Percentiles rank a stretch among this genome's conserved stretches.
Conservation (phyloP, 2,329 filamentous ascomycete species). For the Calonectria pseudoturangicola region DNA sequence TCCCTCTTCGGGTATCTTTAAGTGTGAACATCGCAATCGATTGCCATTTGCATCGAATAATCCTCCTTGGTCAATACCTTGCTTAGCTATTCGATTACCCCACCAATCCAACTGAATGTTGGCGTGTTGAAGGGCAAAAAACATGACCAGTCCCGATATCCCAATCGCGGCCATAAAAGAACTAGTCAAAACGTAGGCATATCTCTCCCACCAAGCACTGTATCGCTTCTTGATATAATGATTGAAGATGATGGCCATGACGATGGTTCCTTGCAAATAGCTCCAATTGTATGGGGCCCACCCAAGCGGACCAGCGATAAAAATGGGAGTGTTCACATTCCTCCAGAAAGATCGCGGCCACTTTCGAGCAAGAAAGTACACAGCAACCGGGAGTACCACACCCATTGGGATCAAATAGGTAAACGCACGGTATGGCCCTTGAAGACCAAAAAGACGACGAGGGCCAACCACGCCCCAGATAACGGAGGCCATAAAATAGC, state of each 20-base stretch:
- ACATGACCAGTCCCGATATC: slow-evolving; percentile 53
- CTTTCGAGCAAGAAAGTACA: slow-evolving; percentile 45
- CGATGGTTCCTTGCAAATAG: slow-evolving; percentile 52
- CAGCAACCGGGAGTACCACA: slow-evolving; percentile 43
- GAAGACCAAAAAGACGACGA: slow-evolving; percentile 72
- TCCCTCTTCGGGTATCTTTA: slow-evolving; percentile 47
- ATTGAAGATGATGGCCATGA: slow-evolving; percentile 54
- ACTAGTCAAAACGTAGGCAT: slow-evolving; percentile 55
- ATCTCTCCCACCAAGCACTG: slow-evolving; percentile 54
- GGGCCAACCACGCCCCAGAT: slow-evolving; percentile 83
- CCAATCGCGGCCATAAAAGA: slow-evolving; percentile 54
- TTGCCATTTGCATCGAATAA: slow-evolving; percentile 36
- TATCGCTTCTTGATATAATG: slow-evolving; percentile 51
- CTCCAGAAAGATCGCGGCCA: slow-evolving; percentile 50
- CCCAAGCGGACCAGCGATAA: slow-evolving; percentile 50
- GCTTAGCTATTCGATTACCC: slow-evolving; percentile 45
- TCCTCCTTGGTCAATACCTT: slow-evolving; percentile 52
- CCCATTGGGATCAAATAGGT: slow-evolving; percentile 49
- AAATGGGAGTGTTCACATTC: slow-evolving; percentile 50
- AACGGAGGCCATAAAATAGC: slow-evolving; percentile 77
- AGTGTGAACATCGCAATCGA: slow-evolving; percentile 45
- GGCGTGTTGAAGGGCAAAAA: slow-evolving; percentile 50
- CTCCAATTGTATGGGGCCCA: slow-evolving; percentile 55
- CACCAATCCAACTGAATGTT: slow-evolving; percentile 51
- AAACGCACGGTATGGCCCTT: slow-evolving; percentile 45